Evolutionary conservation across 2,329 filamentous ascomycete species (phyloP).

Genomic region (Polytolypa hystricis): DNA sequence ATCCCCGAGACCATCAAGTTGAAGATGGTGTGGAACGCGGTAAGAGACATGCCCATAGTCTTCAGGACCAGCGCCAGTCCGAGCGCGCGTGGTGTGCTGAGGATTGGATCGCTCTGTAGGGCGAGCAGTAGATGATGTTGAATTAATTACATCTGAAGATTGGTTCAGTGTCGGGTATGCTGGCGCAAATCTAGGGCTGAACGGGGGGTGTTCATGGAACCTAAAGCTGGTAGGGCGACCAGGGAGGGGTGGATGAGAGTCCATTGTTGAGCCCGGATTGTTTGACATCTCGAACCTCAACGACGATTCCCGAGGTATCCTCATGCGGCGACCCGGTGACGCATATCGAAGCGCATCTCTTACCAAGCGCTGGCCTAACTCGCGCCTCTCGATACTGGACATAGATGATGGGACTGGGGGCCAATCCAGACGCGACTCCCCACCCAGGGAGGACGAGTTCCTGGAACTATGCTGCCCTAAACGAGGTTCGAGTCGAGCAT

Average conservation of each 20-base stretch:
- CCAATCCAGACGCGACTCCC: constrained; percentile 16
- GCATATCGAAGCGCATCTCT: constrained; percentile 24
- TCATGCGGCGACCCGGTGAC: constrained; percentile 21
- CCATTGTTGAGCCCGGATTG: constrained; percentile 20
- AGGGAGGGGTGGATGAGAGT: too few relatives aligned
- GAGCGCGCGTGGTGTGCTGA: constrained; percentile 14
- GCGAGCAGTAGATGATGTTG: too few relatives aligned
- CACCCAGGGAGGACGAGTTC: constrained; percentile 3
- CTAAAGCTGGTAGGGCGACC: too few relatives aligned
- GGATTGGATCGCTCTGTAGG: too few relatives aligned
- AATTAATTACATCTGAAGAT: too few relatives aligned
- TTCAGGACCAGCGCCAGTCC: too few relatives aligned
- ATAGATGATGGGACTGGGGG: constrained; percentile 12
- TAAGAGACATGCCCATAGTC: too few relatives aligned
- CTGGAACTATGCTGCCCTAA: too few relatives aligned
- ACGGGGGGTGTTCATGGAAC: too few relatives aligned
- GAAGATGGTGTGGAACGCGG: too few relatives aligned
- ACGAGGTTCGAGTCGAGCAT: constrained; percentile 14
- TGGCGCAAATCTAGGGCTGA: constrained; percentile 36
- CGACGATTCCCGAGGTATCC: constrained; percentile 26
- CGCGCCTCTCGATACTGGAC: constrained; percentile 19
- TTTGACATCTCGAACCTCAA: constrained; percentile 22
- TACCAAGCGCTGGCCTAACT: constrained; percentile 25
- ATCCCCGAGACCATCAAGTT: constrained; percentile 67
- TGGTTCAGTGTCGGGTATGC: constrained; percentile 17